phyloP scores from a whole-genome alignment of 768 basidiomycete species.

The Suillus placidus region DNA sequence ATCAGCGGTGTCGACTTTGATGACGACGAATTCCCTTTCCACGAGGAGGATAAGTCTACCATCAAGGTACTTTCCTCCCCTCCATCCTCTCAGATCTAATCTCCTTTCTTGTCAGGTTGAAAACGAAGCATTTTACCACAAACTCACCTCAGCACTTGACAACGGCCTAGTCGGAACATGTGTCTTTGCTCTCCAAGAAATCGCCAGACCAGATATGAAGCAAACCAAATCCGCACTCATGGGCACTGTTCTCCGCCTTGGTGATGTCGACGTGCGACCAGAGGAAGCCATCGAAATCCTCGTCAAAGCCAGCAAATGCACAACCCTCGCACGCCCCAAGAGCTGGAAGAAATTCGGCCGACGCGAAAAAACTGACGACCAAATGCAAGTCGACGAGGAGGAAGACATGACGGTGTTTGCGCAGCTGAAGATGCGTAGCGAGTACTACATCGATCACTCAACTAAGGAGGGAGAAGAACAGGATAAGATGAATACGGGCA shows the following conservation, averaged over 20 bases:
- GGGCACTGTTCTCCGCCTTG: constrained; percentile 73
- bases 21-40: constrained; percentile 64
- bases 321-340: constrained; percentile 67
- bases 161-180: constrained; percentile 34
- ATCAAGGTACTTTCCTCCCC: constrained; percentile 61
- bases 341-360: constrained; percentile 77
- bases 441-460: constrained; percentile 59
- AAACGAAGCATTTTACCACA: constrained; percentile 76
- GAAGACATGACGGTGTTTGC: constrained; percentile 39
- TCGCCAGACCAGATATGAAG: constrained; percentile 60
- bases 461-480: constrained; percentile 34
- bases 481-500: constrained; percentile 29
- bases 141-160: constrained; percentile 41
- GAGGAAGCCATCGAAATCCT: constrained; percentile 77
- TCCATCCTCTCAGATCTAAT: constrained; percentile 5
- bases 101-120: constrained; percentile 45
- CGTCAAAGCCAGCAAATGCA: constrained; percentile 81
- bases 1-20: constrained; percentile 88
- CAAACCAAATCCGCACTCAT: constrained; percentile 65
- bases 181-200: constrained; percentile 29
- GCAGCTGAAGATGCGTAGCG: constrained; percentile 46
- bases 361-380: constrained; percentile 37
- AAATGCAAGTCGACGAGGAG: constrained; percentile 29
- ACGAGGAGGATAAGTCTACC: constrained; percentile 66
- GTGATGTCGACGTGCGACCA: constrained; percentile 65